phyloP scores from a whole-genome alignment of 2,329 filamentous ascomycete genomes.

The Paraphaeosphaeria sporulosa region DNA sequence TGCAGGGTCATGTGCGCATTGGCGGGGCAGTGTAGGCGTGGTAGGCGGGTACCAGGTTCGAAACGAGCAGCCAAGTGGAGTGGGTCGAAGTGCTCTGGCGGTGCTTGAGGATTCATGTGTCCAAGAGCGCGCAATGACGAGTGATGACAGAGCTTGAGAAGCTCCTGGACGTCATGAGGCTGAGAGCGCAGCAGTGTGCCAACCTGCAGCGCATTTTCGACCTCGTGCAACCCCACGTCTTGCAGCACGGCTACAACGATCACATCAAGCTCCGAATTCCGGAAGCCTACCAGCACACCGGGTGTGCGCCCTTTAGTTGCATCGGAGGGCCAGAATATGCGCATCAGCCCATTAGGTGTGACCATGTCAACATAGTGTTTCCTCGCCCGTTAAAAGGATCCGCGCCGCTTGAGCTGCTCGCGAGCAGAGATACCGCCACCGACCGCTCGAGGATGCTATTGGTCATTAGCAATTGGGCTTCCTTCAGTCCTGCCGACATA shows the following conservation, averaged over 20 bases:
- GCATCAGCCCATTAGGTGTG: constrained; percentile 83
- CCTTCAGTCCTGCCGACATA: constrained; percentile 57
- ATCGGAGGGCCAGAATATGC: constrained; percentile 98
- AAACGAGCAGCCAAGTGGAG: constrained; percentile 72
- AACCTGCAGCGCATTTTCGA: constrained; percentile 85
- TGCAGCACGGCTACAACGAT: constrained; percentile 90
- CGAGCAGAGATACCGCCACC: constrained; percentile 88
- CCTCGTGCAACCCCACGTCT: constrained; percentile 84
- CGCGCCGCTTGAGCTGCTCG: constrained; percentile 91
- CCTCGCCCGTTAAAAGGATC: constrained; percentile 76
- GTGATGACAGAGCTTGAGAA: constrained; percentile 85
- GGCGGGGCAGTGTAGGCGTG: constrained; percentile 73
- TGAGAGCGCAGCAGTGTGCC: constrained; percentile 85
- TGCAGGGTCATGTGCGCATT: constrained; percentile 78
- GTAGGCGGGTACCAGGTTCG: constrained; percentile 62
- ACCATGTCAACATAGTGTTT: constrained; percentile 68
- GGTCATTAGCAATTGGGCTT: constrained; percentile 20
- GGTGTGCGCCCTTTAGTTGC: constrained; percentile 74
- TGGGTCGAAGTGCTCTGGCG: constrained; percentile 64
- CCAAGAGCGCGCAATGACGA: constrained; percentile 86
- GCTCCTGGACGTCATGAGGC: constrained; percentile 78
- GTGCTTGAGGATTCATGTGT: constrained; percentile 71
- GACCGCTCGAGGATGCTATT: constrained; percentile 80
- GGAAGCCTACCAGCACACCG: constrained; percentile 93
- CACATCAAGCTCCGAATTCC: constrained; percentile 88